Conservation (phyloP, 768 basidiomycete genomes). For the Amanita rimosa region DNA sequence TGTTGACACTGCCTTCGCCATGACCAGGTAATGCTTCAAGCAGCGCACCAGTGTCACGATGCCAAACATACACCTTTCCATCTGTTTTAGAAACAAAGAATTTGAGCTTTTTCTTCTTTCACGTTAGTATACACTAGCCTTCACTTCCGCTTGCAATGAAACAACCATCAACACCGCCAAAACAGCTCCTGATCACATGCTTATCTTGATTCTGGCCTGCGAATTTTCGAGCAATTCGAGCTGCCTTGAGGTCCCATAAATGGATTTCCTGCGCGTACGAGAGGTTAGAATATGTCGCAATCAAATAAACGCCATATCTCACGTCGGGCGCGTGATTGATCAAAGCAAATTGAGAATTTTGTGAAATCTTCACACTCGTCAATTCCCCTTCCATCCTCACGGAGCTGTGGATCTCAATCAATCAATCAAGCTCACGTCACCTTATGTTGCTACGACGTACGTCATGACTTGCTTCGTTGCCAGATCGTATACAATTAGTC, state of each 20-base stretch:
- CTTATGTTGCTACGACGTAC: constrained; percentile 34
- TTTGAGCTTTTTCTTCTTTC: background rate
- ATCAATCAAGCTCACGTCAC: constrained; percentile 3
- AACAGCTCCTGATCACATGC: constrained; percentile 87
- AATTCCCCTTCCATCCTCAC: constrained; percentile 66
- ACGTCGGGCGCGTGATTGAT: constrained; percentile 85
- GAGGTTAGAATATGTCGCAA: constrained; percentile 6
- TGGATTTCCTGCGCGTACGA: constrained; percentile 63
- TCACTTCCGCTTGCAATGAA: constrained; percentile 93
- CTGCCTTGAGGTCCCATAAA: constrained; percentile 69
- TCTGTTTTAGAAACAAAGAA: constrained; percentile 38
- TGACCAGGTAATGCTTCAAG: constrained; percentile 89
- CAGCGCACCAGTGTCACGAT: constrained; percentile 70
- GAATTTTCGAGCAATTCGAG: constrained; percentile 66
- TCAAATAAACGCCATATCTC: constrained; percentile 20
- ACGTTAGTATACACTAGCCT: constrained; percentile 39
- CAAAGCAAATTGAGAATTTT: constrained; percentile 78
- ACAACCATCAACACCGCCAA: constrained; percentile 82
- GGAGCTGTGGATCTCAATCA: constrained; percentile 32
- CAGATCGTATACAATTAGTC: constrained; percentile 71
- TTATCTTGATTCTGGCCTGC: constrained; percentile 76
- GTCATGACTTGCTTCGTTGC: constrained; percentile 52
- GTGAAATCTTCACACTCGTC: constrained; percentile 79
- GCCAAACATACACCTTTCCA: constrained; percentile 92
- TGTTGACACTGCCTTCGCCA: constrained; percentile 83